Conservation (phyloP, 202 grass and related monocot genomes). For the Schoenoplectus tabernaemontani region DNA sequence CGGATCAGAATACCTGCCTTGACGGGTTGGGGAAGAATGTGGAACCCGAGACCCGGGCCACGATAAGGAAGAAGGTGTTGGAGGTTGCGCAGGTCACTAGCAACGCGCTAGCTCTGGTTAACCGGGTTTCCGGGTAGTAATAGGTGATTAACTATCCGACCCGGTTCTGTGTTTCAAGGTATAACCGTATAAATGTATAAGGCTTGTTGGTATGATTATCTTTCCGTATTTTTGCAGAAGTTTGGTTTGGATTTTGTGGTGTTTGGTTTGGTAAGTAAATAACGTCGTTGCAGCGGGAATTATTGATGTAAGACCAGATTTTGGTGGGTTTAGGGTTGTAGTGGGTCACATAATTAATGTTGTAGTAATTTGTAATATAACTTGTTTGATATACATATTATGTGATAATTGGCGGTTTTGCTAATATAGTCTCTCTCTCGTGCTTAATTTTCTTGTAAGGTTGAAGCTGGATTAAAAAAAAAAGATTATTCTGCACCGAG, state of each 20-base stretch:
- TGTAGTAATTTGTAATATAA: slow-evolving; percentile 8
- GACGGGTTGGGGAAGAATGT: slow-evolving; percentile 59
- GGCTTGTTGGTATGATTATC: not conserved
- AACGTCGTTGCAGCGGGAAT: not conserved
- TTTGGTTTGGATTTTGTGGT: not conserved
- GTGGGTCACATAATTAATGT: not conserved
- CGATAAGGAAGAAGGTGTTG: slow-evolving; percentile 73
- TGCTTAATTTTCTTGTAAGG: not conserved
- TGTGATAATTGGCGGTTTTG: not conserved
- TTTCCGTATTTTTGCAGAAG: not conserved
- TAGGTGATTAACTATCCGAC: not conserved
- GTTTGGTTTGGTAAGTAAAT: not conserved
- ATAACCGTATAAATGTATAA: not conserved
- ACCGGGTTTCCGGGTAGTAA: slow-evolving; percentile 23
- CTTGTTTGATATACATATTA: slow-evolving; percentile 1
- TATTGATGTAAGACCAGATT: not conserved
- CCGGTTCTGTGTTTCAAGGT: not conserved
- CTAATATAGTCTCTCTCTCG: not conserved
- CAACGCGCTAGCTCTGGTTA: slow-evolving; percentile 90
- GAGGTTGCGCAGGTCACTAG: slow-evolving; percentile 89
- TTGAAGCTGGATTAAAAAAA: not conserved
- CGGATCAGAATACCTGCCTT: slow-evolving; percentile 95
- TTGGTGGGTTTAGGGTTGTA: slow-evolving; percentile 12
- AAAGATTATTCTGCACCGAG: not conserved
- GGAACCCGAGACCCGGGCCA: slow-evolving; percentile 36